Base-by-base conservation (phyloP, 139 green algal species). In the Eudorina sp. region DNA sequence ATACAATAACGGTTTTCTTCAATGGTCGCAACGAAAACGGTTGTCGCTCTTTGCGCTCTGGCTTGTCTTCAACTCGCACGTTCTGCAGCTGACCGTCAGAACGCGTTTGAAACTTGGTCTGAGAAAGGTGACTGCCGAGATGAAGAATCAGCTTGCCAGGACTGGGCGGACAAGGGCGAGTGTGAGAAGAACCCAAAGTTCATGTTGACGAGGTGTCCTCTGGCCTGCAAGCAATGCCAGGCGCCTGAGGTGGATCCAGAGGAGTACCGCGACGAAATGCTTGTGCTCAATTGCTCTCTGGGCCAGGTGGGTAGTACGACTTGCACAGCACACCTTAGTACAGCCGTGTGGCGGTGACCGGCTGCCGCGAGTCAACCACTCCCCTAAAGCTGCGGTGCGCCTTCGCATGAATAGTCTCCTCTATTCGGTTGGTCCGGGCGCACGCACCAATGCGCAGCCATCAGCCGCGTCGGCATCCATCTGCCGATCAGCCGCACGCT, bases 81-180 rank as follows among this genome's bases (percentile, higher is more conserved):
- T n/a, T 23, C 72, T 21, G 41, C 31, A 66, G 66, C 74, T 19
- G 74, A 82, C 31, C 18, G 76, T 51, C 6, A 83, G 1, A 72
- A 84, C 25, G 77, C 77, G 25, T 84, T 84, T 84, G 77, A 84
- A 40, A 84, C 77, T 18, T 84, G 77, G 77, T 73, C 53, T 1
- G 77, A 84, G n/a, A 82, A 82, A 31, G 75, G 13, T 18, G 79
- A 43, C 55, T 90, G 86, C 62, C 86, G 86, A 8, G 86, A 90
- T 64, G 34, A 1, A 1, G 53, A 90, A 4, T 62, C 76, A 11
- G 38, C 75, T 2, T 90, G 86, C 58, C 27, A 38, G 25, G 66
- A 83, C 36, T 90, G 86, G 86, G 86, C 86, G 21, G 25, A 11
- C 16, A 66, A 64, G 31, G 86, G 86, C 64, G 86, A 90, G 62